phyloP scores from a whole-genome alignment of 306 rosid species.

The Senna tora region DNA sequence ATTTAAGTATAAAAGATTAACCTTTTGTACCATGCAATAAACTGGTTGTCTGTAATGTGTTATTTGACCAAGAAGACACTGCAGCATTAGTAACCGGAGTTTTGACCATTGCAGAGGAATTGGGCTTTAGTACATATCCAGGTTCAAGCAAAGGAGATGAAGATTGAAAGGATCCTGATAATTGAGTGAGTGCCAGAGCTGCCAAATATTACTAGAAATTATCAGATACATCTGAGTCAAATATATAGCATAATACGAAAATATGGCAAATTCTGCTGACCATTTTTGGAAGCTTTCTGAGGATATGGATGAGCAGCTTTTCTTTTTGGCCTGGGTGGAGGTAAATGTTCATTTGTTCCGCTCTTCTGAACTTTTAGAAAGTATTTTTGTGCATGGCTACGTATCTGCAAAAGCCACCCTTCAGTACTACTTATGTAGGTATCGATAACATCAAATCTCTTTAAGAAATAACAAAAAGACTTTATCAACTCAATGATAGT shows the following conservation, averaged over 20 bases:
- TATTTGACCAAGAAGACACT: constrained; percentile 65
- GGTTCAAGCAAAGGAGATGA: constrained; percentile 74
- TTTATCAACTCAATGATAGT: constrained; percentile 3
- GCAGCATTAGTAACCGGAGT: constrained; percentile 55
- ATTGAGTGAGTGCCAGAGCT: constrained; percentile 58
- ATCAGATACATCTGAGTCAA: constrained; percentile 36
- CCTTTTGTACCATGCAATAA: constrained; percentile 54
- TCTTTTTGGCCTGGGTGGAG: constrained; percentile 97
- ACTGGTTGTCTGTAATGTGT: constrained; percentile 53
- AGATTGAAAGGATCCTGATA: constrained; percentile 68
- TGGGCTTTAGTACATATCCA: constrained; percentile 56
- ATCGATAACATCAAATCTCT: constrained; percentile 17
- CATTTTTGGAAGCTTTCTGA: constrained; percentile 90
- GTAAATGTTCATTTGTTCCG: constrained; percentile 89
- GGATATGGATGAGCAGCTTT: constrained; percentile 98
- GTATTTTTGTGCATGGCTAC: constrained; percentile 97
- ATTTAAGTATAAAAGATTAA: constrained; percentile 24
- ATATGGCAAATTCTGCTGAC: constrained; percentile 40
- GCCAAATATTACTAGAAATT: constrained; percentile 39
- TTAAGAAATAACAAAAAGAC: background rate
- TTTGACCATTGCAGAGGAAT: constrained; percentile 59
- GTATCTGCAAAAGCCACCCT: constrained; percentile 57
- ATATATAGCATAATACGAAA: constrained; percentile 10
- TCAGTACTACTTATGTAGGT: constrained; percentile 18
- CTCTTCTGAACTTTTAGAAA: constrained; percentile 94